Percentiles rank a stretch among this genome's conserved stretches.
phyloP scores from a whole-genome alignment of 306 rosid species.

The Citrullus mucosospermus region DNA sequence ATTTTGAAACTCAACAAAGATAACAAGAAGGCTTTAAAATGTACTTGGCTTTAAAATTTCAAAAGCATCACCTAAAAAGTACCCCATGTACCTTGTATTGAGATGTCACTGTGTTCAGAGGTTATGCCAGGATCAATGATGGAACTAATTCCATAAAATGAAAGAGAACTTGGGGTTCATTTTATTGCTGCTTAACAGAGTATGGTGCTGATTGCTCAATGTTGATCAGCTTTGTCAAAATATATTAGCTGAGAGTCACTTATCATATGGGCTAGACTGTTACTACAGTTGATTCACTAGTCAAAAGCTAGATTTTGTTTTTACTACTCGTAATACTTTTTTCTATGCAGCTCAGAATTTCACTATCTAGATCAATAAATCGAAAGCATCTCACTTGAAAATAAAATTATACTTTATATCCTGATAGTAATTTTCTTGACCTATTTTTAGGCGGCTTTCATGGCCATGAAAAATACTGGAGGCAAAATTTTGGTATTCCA shows the following conservation, averaged over 20 bases:
- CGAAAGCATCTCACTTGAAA: background rate
- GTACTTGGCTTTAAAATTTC: background rate
- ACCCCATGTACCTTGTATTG: background rate
- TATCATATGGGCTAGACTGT: background rate
- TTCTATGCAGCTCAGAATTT: background rate
- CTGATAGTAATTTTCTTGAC: background rate
- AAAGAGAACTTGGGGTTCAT: background rate
- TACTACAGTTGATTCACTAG: background rate
- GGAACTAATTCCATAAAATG: background rate
- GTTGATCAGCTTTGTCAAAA: background rate
- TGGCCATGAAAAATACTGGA: conserved; percentile 90
- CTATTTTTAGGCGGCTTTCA: conserved; percentile 67
- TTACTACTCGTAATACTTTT: background rate
- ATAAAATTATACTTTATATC: background rate
- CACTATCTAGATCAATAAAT: background rate
- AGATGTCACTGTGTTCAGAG: background rate
- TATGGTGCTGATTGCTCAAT: background rate
- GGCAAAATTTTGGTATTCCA: conserved; percentile 92
- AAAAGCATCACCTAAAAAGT: background rate
- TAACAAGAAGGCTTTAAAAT: background rate
- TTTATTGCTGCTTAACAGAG: background rate
- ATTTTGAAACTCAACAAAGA: background rate
- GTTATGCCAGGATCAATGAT: background rate
- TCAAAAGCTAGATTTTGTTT: background rate
- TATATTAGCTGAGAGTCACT: background rate